Percentiles rank a stretch among this genome's conserved stretches.
Conservation (phyloP, 805 yeast species). For the Hanseniaspora vineae region DNA sequence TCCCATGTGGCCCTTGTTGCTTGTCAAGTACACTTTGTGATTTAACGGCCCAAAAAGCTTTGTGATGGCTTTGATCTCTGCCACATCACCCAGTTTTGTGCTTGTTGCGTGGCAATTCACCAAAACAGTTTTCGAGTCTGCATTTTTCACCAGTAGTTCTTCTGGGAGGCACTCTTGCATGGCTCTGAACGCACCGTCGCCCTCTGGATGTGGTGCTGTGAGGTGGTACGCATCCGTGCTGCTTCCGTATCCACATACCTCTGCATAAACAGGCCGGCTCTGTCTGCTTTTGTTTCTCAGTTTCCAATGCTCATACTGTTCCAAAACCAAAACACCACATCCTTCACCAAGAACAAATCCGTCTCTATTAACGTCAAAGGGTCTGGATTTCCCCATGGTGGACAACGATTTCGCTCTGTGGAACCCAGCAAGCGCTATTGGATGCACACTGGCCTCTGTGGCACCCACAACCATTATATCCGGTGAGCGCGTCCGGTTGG, state of each 20-base stretch:
- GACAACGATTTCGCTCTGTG: constrained; percentile 77
- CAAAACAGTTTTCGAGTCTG: constrained; percentile 1
- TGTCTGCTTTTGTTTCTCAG: constrained; percentile 28
- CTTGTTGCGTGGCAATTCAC: constrained; percentile 97
- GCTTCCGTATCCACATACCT: constrained; percentile 76
- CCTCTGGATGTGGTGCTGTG: constrained; percentile 77
- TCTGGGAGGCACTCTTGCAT: constrained; percentile 59
- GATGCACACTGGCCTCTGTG: constrained; percentile 76
- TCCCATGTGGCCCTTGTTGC: constrained; percentile 88
- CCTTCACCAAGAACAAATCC: constrained; percentile 97
- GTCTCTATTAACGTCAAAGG: constrained; percentile 64
- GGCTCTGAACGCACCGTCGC: constrained; percentile 73
- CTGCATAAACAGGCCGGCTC: constrained; percentile 55
- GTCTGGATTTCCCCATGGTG: constrained; percentile 60
- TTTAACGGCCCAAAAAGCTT: constrained; percentile 27
- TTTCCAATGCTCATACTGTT: constrained; percentile 26
- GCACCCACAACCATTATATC: constrained; percentile 93
- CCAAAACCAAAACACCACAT: constrained; percentile 67
- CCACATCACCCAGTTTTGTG: constrained; percentile 76
- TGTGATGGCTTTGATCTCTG: constrained; percentile 69
- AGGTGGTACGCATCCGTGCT: constrained; percentile 89
- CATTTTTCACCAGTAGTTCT: constrained; percentile 31
- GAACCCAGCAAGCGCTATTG: constrained; percentile 80
- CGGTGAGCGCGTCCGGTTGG: constrained; percentile 46
- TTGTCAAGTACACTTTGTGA: constrained; percentile 41